These are phyloP conservation scores for Solanum corneliomulleri DNA, from an alignment of 257 asterid genomes.

Conservation along the genomic window DNA sequence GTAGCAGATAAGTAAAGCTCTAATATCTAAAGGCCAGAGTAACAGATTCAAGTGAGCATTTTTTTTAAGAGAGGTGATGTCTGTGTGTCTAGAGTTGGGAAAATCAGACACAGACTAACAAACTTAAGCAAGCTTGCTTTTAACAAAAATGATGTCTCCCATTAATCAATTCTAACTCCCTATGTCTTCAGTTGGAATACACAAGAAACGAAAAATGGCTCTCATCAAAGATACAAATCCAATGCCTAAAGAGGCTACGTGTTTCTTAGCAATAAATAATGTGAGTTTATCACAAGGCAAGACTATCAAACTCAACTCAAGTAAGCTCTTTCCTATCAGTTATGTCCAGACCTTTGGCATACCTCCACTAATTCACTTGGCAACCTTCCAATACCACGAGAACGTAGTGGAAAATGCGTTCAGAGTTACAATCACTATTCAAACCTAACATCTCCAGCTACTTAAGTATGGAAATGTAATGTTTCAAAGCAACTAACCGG, in stretches of 20 bases:
- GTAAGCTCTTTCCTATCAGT: not conserved
- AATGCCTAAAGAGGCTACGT: not conserved
- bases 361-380: not conserved
- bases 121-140: not conserved
- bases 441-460: not conserved
- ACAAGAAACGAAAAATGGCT: not conserved
- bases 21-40: not conserved
- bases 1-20: not conserved
- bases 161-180: not conserved
- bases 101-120: not conserved
- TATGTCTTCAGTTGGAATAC: not conserved
- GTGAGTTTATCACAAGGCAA: not conserved
- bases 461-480: not conserved
- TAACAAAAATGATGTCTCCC: not conserved
- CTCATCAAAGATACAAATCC: not conserved
- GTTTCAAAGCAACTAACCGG: slow-evolving; percentile 22
- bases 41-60: not conserved
- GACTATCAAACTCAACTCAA: not conserved
- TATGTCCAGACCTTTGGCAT: not conserved
- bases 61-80: not conserved
- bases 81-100: not conserved
- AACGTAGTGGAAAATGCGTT: not conserved
- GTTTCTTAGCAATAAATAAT: not conserved
- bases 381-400: not conserved
- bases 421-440: not conserved